Evolutionary conservation across 1,284 basidiomycete genomes (phyloP).

Genomic region (Moesziomyces sp.): DNA sequence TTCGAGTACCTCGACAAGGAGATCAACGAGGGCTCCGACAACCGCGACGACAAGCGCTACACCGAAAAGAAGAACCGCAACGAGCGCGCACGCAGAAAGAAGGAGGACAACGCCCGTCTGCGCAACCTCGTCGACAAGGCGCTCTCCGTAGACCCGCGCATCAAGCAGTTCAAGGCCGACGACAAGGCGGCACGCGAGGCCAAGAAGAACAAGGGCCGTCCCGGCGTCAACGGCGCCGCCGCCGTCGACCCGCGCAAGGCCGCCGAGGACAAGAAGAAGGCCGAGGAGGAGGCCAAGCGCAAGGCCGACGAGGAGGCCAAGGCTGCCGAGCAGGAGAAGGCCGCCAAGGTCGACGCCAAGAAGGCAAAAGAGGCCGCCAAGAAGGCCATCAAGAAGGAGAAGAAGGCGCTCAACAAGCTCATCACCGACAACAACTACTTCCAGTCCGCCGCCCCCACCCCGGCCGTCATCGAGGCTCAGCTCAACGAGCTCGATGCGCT

Average conservation of each 20-base stretch:
- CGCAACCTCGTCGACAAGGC: slow-evolving; percentile 88
- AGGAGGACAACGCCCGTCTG: slow-evolving; percentile 93
- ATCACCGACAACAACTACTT: slow-evolving; percentile 74
- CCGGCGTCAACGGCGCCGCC: slow-evolving; percentile 64
- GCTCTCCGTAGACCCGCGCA: slow-evolving; percentile 87
- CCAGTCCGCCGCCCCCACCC: slow-evolving; percentile 69
- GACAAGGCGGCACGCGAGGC: slow-evolving; percentile 95
- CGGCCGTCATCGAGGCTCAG: slow-evolving; percentile 72
- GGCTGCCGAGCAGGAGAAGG: slow-evolving; percentile 70
- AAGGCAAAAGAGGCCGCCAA: slow-evolving; percentile 81
- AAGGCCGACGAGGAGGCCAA: slow-evolving; percentile 78
- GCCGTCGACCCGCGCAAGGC: slow-evolving; percentile 44
- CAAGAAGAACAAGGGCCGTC: slow-evolving; percentile 79
- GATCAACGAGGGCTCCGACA: slow-evolving; percentile 95
- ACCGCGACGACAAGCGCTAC: slow-evolving; percentile 97
- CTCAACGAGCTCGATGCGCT: slow-evolving; percentile 72
- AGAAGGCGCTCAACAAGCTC: slow-evolving; percentile 68
- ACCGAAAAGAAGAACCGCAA: slow-evolving; percentile 99
- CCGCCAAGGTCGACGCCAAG: slow-evolving; percentile 85
- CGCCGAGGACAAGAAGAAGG: slow-evolving; percentile 70
- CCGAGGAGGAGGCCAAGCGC: slow-evolving; percentile 76
- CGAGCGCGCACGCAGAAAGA: slow-evolving; percentile 94
- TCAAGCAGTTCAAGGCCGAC: slow-evolving; percentile 95
- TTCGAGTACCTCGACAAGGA: slow-evolving; percentile 99
- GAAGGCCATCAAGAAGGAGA: slow-evolving; percentile 67